Conservation (phyloP, 1,139 yeast species). For the Magnusiomyces suaveolens region DNA sequence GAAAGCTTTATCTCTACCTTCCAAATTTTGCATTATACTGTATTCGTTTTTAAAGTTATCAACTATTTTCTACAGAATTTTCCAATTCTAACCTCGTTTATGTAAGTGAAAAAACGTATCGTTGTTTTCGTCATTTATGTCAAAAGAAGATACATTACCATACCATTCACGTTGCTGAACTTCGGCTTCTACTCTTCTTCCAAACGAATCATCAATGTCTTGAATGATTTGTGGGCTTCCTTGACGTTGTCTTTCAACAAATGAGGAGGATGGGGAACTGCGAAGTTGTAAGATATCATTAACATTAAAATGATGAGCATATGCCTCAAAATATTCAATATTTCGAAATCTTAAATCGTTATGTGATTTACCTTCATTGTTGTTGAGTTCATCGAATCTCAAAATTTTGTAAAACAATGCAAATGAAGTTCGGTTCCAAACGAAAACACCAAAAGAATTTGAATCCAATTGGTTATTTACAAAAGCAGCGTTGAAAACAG, state of each 20-base stretch:
- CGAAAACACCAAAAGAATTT: not conserved
- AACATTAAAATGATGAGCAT: not conserved
- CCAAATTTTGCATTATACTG: too few relatives aligned
- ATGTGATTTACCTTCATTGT: not conserved
- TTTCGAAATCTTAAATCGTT: not conserved
- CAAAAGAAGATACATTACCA: not conserved
- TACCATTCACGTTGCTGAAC: conserved; percentile 1
- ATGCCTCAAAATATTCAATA: not conserved
- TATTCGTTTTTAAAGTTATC: too few relatives aligned
- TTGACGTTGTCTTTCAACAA: not conserved
- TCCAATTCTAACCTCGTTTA: not conserved
- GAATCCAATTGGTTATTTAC: not conserved
- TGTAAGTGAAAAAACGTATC: not conserved
- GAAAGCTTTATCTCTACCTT: too few relatives aligned
- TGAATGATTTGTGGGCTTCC: not conserved
- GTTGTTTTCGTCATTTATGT: not conserved
- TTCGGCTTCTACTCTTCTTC: not conserved
- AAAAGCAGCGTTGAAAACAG: not conserved
- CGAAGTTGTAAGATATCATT: not conserved
- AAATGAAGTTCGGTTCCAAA: not conserved
- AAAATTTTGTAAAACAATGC: not conserved
- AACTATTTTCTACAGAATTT: not conserved
- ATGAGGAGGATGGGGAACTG: not conserved
- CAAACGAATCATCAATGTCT: not conserved
- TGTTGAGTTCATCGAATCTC: not conserved